phyloP scores from a whole-genome alignment of 495 filamentous ascomycete genomes.

The Hypoxylon lienhwacheense region DNA sequence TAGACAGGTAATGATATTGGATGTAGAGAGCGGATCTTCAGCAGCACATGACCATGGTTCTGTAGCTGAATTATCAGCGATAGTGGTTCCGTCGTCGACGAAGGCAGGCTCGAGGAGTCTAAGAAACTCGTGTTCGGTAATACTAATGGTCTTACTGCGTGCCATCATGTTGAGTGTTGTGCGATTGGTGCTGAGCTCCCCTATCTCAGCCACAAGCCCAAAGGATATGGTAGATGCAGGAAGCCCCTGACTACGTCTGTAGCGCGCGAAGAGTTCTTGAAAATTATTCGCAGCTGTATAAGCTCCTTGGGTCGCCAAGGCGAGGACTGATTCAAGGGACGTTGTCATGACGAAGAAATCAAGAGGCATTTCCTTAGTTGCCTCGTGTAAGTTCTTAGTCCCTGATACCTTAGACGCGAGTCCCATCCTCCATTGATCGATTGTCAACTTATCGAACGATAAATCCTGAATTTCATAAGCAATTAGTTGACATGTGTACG shows the following conservation, averaged over 20 bases:
- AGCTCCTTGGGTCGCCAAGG: constrained; percentile 51
- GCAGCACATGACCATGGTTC: not conserved
- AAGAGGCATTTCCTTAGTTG: constrained; percentile 34
- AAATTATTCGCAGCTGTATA: constrained; percentile 60
- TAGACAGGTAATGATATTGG: constrained; percentile 34
- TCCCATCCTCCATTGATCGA: constrained; percentile 35
- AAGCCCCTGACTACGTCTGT: constrained; percentile 37
- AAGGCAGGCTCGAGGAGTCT: not conserved
- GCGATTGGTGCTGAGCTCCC: constrained; percentile 5
- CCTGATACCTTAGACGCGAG: constrained; percentile 47
- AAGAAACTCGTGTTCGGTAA: not conserved
- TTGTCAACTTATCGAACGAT: constrained; percentile 46
- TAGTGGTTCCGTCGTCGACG: not conserved
- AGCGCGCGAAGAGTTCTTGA: constrained; percentile 46
- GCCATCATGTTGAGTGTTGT: constrained; percentile 3
- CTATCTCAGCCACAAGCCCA: constrained; percentile 7
- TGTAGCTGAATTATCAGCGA: not conserved
- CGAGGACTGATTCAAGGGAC: constrained; percentile 52
- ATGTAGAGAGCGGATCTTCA: constrained; percentile 32
- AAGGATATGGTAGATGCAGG: constrained; percentile 23
- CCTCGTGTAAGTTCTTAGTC: constrained; percentile 49
- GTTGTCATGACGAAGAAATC: constrained; percentile 61
- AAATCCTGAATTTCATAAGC: no score
- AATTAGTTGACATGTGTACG: no score
- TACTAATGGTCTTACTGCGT: constrained; percentile 1